Percentiles rank a stretch among this genome's conserved stretches.
Evolutionary conservation across 2,329 filamentous ascomycete genomes (phyloP).

Genomic region (Corynespora cassiicola): DNA sequence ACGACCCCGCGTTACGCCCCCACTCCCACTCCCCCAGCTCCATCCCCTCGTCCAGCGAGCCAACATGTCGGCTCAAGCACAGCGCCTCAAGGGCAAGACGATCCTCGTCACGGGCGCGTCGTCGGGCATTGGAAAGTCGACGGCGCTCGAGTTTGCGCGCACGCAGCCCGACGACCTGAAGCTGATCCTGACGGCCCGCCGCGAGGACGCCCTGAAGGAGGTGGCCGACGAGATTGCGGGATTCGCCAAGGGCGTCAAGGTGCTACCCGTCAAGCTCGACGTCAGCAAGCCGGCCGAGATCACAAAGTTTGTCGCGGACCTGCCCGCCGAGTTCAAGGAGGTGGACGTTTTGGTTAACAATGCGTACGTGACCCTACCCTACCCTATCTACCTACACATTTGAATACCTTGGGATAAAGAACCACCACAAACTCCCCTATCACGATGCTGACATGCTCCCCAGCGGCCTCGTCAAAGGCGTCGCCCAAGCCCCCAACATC

Average conservation of each 20-base stretch:
- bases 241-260: slow-evolving; percentile 76
- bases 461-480: slow-evolving; percentile 86
- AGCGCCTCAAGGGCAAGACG: slow-evolving; percentile 92
- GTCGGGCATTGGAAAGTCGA: slow-evolving; percentile 84
- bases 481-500: slow-evolving; percentile 86
- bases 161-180: slow-evolving; percentile 80
- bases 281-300: slow-evolving; percentile 82
- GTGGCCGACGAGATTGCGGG: slow-evolving; percentile 77
- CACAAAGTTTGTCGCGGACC: slow-evolving; percentile 69
- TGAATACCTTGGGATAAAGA: not conserved
- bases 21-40: slow-evolving; percentile 4
- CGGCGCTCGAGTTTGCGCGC: slow-evolving; percentile 90
- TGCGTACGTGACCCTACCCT: slow-evolving; percentile 73
- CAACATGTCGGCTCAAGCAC: slow-evolving; percentile 73
- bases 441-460: not conserved
- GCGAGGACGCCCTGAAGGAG: slow-evolving; percentile 76
- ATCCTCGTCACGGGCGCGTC: slow-evolving; percentile 90
- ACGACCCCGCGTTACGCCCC: slow-evolving; percentile 11
- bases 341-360: slow-evolving; percentile 95
- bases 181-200: slow-evolving; percentile 86
- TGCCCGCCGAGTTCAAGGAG: slow-evolving; percentile 83
- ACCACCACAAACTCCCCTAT: slow-evolving; percentile 6
- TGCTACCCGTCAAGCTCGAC: slow-evolving; percentile 84
- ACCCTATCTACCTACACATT: too few relatives aligned
- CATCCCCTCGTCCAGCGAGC: slow-evolving; percentile 29